Base-by-base conservation (phyloP, 768 basidiomycete genomes). In the Polyporus arcularius region DNA sequence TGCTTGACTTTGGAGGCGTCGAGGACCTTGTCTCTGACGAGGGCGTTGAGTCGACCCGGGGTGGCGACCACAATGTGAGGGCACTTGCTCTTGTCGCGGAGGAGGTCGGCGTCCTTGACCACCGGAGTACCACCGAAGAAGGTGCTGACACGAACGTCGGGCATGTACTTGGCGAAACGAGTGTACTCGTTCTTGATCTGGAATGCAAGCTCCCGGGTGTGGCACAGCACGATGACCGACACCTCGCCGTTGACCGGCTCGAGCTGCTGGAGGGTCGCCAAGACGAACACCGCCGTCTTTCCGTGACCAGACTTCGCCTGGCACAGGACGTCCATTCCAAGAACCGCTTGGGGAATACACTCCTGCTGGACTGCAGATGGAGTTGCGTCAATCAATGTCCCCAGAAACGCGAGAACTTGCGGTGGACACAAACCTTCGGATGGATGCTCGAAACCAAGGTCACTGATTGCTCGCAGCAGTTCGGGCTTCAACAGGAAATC, bases 101-200 rank as follows among this genome's bases (percentile, higher is more conserved):
- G 88, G 54, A 89, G 80, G 75, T 98, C 97, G 43, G 90, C 85
- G 74, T 99, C 97, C 79, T 95, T 96, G 66, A 88, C 83, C 61
- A 97, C 93, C 51, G 94, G 90, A 35, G 93, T 97, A 63, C 97
- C 97, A 64, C 97, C 97, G 74, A 94, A 99, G 80, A 98, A 98
- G 60, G 97, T 98, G 77, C 87, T 87, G 71, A 98, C 95, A 65
- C 96, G 92, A 69, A 98, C 94, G 68, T 96, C 93, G 39, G 97
- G 96, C 96, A 98, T 98, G 81, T 98, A 99, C 84, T 98, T 98
- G 69, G 93, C 92, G 78, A 99, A 99, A 55, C 97, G 94, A 57
- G 90, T 87, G 81, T 98, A 99, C 79, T 99, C 97, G 79, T 99
- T 99, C 84, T 96, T 95, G 78, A 99, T 99, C 80, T 99, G 97